A percentile compares a stretch with the other conserved stretches of the same genome.
Conservation (phyloP, 2,329 filamentous ascomycete species). For the Proliferodiscus dingleyae region DNA sequence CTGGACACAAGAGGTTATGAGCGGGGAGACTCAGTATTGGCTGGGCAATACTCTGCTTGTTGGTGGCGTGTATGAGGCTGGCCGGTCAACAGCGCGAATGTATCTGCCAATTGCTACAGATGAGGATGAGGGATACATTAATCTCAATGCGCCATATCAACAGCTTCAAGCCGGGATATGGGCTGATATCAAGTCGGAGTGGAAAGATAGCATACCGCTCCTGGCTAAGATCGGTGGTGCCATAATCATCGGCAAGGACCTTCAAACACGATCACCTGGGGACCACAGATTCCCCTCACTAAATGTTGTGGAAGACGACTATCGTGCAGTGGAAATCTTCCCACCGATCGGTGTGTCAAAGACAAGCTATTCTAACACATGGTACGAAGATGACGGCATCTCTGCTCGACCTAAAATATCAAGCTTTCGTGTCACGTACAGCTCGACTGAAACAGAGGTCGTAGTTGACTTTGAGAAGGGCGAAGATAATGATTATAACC, state of each 20-base stretch:
- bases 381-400: slow-evolving; percentile 55
- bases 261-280: slow-evolving; percentile 47
- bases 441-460: slow-evolving; percentile 40
- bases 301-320: slow-evolving; percentile 44
- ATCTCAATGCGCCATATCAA: slow-evolving; percentile 56
- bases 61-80: slow-evolving; percentile 62
- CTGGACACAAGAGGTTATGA: slow-evolving; percentile 55
- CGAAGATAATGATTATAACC: slow-evolving; percentile 38
- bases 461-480: slow-evolving; percentile 38
- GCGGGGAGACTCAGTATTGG: slow-evolving; percentile 69
- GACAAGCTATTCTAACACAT: slow-evolving; percentile 37
- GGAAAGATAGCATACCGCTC: slow-evolving; percentile 50
- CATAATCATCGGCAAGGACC: slow-evolving; percentile 46
- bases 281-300: slow-evolving; percentile 41
- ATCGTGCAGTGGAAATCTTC: slow-evolving; percentile 53
- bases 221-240: slow-evolving; percentile 50
- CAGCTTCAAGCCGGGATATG: slow-evolving; percentile 51
- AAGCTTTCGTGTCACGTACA: slow-evolving; percentile 40
- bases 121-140: slow-evolving; percentile 54
- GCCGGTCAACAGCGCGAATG: slow-evolving; percentile 47
- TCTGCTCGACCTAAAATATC: slow-evolving; percentile 37
- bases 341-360: slow-evolving; percentile 41
- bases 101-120: slow-evolving; percentile 51
- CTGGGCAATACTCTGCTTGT: slow-evolving; percentile 62
- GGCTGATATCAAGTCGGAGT: slow-evolving; percentile 45